Evolutionary conservation across 148 eudicot species (phyloP), one percentile per base, ranked within the genome.

Genomic region (Fagopyrum tataricum): DNA sequence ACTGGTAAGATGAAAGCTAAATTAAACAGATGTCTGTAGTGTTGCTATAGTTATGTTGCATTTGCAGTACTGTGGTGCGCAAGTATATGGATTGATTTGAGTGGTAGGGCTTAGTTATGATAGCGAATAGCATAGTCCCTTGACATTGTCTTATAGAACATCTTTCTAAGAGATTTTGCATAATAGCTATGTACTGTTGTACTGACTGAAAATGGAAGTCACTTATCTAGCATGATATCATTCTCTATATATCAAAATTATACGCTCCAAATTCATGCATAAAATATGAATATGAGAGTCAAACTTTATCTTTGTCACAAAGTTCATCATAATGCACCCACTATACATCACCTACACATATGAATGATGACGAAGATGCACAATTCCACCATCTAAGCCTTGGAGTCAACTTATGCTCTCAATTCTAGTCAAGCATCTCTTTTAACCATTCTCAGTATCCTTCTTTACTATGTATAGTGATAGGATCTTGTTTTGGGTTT

Each of bases 341-440:
- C 66, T 56, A 20, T 7, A 24, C 61, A 55, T 7, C 47, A 67
- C 46, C 71, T 69, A 69, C 64, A 43, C 23, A 69, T 3, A 42
- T 39, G 58, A 52, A 73, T 78, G 82, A 74, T 73, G 76, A 62
- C 13, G 67, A 55, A 55, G 62, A 53, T 76, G 79, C 55, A 78
- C 41, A 70, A 10, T 43, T 14, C 81, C 76, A 66, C 44, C 15
- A 56, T 55, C 69, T 18, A 53, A 73, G 18, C 37, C 12, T 43
- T 44, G 20, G 76, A 76, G 84, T 82, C 84, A 82, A 82, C 82
- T 69, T 69, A 13, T 42, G 12, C 71, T 46, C 49, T 69, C 47
- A 43, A 44, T 31, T 67, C 43, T 43, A 15, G 40, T 31, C 37
- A 31, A 31, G 37, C 37, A 31, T 39, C 18, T 37, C 9, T 24